Conservation (phyloP, 495 filamentous ascomycete species). For the Cercophora samala region DNA sequence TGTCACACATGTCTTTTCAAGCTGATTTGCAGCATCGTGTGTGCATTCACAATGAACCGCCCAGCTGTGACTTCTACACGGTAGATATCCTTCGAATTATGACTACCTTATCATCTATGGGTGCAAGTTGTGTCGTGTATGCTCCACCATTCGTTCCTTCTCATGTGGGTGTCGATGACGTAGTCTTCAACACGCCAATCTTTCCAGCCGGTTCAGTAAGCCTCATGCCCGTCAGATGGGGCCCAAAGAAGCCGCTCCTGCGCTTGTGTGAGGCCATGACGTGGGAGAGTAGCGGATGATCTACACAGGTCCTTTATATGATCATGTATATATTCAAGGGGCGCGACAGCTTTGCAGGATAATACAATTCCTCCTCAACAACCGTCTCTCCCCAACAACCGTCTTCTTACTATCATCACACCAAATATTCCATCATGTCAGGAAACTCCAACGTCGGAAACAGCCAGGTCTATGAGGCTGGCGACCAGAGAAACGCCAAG, state of each 20-base stretch:
- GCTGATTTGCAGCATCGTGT: too few species aligned
- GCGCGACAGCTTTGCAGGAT: background rate
- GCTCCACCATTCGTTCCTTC: background rate
- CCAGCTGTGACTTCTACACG: background rate
- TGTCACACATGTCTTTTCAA: background rate
- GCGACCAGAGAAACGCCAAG: constrained; percentile 68
- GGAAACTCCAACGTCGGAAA: constrained; percentile 44
- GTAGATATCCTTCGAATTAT: background rate
- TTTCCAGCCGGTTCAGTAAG: background rate
- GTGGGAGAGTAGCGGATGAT: background rate
- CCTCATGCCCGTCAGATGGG: background rate
- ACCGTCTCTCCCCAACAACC: background rate
- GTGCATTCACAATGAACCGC: background rate
- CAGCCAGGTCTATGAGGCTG: constrained; percentile 44
- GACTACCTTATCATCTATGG: background rate
- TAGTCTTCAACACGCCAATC: background rate
- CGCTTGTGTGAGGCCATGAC: background rate
- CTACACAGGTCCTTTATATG: background rate
- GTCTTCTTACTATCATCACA: background rate
- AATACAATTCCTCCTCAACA: background rate
- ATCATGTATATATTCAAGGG: background rate
- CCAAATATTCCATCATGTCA: constrained; percentile 29
- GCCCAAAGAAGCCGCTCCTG: background rate
- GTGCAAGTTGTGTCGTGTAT: background rate
- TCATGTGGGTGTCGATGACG: background rate